These are phyloP conservation scores for Thielaviopsis punctulata DNA, from an alignment of 2,329 filamentous ascomycete species.

Conservation along the genomic window DNA sequence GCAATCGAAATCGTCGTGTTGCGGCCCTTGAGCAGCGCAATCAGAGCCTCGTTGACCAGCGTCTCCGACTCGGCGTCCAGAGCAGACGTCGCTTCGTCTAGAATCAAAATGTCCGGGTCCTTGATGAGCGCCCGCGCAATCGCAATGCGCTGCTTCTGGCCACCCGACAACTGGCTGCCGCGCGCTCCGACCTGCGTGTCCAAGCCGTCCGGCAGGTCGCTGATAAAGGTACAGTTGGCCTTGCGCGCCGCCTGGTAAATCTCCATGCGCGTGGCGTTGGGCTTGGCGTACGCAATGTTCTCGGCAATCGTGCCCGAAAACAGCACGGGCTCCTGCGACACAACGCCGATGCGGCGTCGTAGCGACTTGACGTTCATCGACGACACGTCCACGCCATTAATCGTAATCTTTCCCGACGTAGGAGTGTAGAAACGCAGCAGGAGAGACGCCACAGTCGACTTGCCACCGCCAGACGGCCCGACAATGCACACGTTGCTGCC, in stretches of 20 bases:
- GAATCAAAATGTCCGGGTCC: conserved; percentile 86
- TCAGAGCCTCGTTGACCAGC: conserved; percentile 79
- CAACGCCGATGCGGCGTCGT: conserved; percentile 81
- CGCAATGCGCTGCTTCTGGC: conserved; percentile 94
- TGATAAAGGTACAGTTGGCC: conserved; percentile 93
- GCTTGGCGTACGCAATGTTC: conserved; percentile 83
- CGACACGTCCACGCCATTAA: conserved; percentile 69
- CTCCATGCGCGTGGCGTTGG: conserved; percentile 57
- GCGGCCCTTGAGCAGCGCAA: conserved; percentile 61
- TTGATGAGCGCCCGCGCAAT: conserved; percentile 91
- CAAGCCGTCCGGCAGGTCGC: conserved; percentile 87
- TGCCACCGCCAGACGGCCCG: conserved; percentile 86
- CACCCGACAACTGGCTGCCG: conserved; percentile 84
- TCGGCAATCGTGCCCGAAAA: conserved; percentile 74
- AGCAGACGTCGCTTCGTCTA: conserved; percentile 91
- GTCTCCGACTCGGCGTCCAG: conserved; percentile 95
- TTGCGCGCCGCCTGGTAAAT: conserved; percentile 76
- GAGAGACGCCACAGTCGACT: conserved; percentile 87
- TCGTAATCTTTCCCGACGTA: conserved; percentile 57
- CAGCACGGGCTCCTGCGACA: conserved; percentile 87
- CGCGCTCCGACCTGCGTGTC: conserved; percentile 87
- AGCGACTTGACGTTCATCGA: conserved; percentile 87
- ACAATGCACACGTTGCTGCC: conserved; percentile 94
- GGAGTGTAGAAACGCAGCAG: conserved; percentile 83
- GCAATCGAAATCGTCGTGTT: conserved; percentile 98